Percentiles rank a stretch among this genome's conserved stretches.
phyloP scores from a whole-genome alignment of 495 filamentous ascomycete species.

The Neurospora hispaniola region DNA sequence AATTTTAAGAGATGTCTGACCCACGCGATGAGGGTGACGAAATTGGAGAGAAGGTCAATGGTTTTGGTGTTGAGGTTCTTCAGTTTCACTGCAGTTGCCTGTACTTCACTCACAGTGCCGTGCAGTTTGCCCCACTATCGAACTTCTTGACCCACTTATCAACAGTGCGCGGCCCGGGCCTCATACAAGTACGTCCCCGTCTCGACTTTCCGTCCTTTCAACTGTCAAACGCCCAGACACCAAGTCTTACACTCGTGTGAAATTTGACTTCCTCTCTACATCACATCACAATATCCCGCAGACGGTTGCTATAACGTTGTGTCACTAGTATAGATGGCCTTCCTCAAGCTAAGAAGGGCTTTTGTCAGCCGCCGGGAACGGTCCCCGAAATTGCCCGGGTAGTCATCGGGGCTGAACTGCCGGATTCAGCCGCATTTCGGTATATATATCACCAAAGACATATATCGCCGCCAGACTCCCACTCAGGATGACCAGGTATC shows the following conservation, averaged over 20 bases:
- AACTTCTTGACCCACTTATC: not conserved
- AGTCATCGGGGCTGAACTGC: no score
- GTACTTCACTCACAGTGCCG: not conserved
- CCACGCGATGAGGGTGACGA: not conserved
- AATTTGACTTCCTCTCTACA: not conserved
- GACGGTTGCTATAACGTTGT: not conserved
- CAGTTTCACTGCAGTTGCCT: not conserved
- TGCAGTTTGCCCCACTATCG: not conserved
- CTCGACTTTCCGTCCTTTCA: not conserved
- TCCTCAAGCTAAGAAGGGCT: no score
- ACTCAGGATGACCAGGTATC: no score
- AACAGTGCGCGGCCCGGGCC: not conserved
- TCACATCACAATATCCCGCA: not conserved
- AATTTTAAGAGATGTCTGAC: not conserved
- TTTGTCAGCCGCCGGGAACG: not conserved
- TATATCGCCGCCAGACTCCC: no score
- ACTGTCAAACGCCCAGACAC: not conserved
- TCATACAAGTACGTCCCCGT: not conserved
- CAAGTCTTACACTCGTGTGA: not conserved
- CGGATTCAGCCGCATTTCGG: no score
- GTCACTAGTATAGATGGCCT: not conserved
- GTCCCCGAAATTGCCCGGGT: not conserved
- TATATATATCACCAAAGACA: no score
- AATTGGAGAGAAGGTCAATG: not conserved
- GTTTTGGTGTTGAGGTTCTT: not conserved